Evolutionary conservation across 164 flowering plant species (phyloP).

Genomic region (Tinospora cordifolia): DNA sequence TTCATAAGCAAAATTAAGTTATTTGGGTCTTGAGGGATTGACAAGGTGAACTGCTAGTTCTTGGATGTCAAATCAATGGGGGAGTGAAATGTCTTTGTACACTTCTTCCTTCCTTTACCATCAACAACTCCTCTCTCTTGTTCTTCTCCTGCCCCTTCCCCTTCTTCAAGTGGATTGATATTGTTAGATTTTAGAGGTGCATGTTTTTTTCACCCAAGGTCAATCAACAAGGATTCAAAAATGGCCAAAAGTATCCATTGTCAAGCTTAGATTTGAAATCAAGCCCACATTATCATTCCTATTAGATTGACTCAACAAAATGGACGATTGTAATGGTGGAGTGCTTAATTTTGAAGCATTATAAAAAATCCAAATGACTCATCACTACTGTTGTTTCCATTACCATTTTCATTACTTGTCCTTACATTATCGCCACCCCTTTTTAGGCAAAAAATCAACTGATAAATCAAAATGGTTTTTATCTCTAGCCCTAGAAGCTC

Average conservation of each 20-base stretch:
- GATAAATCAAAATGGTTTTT: conserved; percentile 76
- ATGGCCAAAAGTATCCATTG: conserved; percentile 23
- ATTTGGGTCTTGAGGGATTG: too few relatives aligned
- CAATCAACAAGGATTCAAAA: conserved; percentile 35
- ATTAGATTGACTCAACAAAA: not conserved
- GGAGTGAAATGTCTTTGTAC: too few relatives aligned
- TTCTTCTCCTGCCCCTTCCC: too few relatives aligned
- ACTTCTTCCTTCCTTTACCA: too few relatives aligned
- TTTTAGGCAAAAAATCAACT: conserved; percentile 44
- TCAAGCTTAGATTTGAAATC: conserved; percentile 12
- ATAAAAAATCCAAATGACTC: conserved; percentile 33
- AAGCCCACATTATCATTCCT: not conserved
- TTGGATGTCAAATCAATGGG: too few relatives aligned
- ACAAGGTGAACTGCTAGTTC: too few relatives aligned
- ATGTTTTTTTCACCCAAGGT: conserved; percentile 29
- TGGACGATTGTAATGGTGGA: conserved; percentile 17
- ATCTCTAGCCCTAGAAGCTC: conserved; percentile 26
- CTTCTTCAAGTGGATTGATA: conserved; percentile 61
- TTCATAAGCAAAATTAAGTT: too few relatives aligned
- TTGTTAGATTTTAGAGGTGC: conserved; percentile 27
- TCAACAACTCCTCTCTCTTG: too few relatives aligned
- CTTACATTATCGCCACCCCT: conserved; percentile 18
- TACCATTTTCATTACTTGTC: conserved; percentile 5
- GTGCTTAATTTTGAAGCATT: conserved; percentile 21
- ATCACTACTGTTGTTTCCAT: conserved; percentile 1